phyloP scores from a whole-genome alignment of 192 early-diverging fungal species.

The Haplosporangium gracile region DNA sequence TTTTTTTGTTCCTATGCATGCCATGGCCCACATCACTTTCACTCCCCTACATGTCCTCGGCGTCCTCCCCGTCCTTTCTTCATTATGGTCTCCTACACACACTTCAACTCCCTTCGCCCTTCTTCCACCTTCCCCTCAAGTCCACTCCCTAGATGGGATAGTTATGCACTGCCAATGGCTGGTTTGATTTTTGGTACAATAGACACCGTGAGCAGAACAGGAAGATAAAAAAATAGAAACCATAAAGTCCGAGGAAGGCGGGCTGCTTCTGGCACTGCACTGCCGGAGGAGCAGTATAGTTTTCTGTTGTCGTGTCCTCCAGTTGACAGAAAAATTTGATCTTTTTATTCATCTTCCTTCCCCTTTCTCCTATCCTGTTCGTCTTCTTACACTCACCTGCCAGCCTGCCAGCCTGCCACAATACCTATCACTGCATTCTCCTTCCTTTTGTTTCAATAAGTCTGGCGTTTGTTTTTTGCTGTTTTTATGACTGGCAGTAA shows the following conservation, averaged over 20 bases:
- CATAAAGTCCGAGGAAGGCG: neutral
- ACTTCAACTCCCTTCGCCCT: too few relatives aligned
- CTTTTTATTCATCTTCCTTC: neutral
- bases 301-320: neutral
- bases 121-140: too few relatives aligned
- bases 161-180: neutral
- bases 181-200: neutral
- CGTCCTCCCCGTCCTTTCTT: too few relatives aligned
- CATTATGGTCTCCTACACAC: too few relatives aligned
- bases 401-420: neutral
- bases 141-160: neutral
- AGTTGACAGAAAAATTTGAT: neutral
- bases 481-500: neutral
- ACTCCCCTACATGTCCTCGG: neutral
- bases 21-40: neutral
- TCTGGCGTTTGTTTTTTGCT: neutral
- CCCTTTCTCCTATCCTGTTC: neutral
- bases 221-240: neutral
- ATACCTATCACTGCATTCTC: neutral
- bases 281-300: neutral
- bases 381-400: neutral
- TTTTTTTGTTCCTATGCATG: neutral
- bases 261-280: neutral
- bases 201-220: neutral
- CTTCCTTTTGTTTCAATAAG: neutral